Evolutionary conservation across 495 filamentous ascomycete genomes (phyloP).

Genomic region (Aspergillus olivimuriae): DNA sequence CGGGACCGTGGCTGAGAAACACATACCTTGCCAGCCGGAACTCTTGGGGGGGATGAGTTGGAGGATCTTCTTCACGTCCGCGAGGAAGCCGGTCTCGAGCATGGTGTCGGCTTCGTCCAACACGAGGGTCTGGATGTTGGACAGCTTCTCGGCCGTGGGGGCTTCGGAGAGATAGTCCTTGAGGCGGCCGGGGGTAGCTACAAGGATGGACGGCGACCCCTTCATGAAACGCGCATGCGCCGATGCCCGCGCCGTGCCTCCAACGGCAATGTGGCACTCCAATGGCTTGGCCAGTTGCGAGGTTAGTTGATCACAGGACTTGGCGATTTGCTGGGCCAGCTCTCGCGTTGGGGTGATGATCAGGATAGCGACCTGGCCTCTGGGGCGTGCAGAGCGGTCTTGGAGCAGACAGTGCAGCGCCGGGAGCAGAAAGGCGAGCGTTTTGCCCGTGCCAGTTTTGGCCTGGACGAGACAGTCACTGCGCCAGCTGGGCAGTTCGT

Average conservation of each 20-base stretch:
- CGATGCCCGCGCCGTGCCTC: conserved; percentile 45
- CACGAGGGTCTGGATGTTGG: conserved; percentile 50
- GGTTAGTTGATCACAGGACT: conserved; percentile 48
- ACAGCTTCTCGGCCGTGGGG: conserved; percentile 33
- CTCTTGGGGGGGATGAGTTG: conserved; percentile 50
- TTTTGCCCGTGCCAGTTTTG: conserved; percentile 83
- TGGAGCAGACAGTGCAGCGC: conserved; percentile 59
- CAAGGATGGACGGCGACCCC: conserved; percentile 46
- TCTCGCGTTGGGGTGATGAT: conserved; percentile 62
- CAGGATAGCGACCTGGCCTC: conserved; percentile 52
- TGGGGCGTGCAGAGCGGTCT: conserved; percentile 17
- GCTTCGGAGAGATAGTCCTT: conserved; percentile 53
- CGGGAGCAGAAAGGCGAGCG: conserved; percentile 73
- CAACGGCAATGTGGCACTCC: conserved; percentile 48
- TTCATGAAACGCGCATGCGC: conserved; percentile 40
- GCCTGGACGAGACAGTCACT: conserved; percentile 63
- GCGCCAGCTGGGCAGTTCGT: conserved; percentile 41
- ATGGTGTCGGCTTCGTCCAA: conserved; percentile 66
- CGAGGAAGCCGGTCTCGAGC: conserved; percentile 56
- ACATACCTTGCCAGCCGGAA: conserved; percentile 59
- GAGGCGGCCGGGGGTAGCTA: conserved; percentile 59
- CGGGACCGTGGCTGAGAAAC: conserved; percentile 65
- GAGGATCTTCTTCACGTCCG: conserved; percentile 52
- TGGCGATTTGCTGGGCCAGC: conserved; percentile 60
- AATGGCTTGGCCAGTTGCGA: conserved; percentile 31